Evolutionary conservation across 805 yeast species (phyloP).

Genomic region (Lachancea lanzarotensis): DNA sequence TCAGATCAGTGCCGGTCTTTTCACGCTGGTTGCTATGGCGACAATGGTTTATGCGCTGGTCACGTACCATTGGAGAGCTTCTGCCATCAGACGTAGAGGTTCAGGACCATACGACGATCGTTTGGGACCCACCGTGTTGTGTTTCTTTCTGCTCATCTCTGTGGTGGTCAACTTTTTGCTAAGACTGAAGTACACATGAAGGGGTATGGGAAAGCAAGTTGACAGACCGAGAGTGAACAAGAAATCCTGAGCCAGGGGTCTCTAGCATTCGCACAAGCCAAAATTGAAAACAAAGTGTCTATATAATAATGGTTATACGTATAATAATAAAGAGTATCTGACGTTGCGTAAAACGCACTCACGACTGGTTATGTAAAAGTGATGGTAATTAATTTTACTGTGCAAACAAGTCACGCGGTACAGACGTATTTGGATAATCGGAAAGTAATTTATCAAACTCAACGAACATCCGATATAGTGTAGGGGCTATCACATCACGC

Average conservation of each 20-base stretch:
- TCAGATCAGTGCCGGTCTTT: constrained; percentile 84
- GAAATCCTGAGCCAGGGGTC: too few species aligned
- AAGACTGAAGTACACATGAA: constrained; percentile 38
- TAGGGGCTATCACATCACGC: constrained; percentile 25
- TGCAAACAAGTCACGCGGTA: too few species aligned
- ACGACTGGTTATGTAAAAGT: too few species aligned
- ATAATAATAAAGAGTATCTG: constrained; percentile 1
- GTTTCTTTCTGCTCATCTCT: constrained; percentile 87
- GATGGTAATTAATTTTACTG: too few species aligned
- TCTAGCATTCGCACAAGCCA: too few species aligned
- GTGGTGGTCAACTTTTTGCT: constrained; percentile 88
- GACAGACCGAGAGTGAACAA: too few species aligned
- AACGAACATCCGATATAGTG: constrained; percentile 15
- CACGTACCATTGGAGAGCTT: constrained; percentile 99
- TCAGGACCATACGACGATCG: constrained; percentile 99
- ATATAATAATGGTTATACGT: background rate
- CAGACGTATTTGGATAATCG: too few species aligned
- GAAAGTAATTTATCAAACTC: constrained; percentile 1
- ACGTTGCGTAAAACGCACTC: background rate
- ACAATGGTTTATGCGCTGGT: constrained; percentile 94
- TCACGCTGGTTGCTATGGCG: constrained; percentile 94
- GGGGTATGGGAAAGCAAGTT: background rate
- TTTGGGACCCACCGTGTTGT: constrained; percentile 95
- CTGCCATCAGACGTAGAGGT: constrained; percentile 95
- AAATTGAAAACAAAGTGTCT: too few species aligned